These are phyloP conservation scores for Amylocystis lapponica DNA, from an alignment of 768 basidiomycete genomes.

Conservation along the genomic window DNA sequence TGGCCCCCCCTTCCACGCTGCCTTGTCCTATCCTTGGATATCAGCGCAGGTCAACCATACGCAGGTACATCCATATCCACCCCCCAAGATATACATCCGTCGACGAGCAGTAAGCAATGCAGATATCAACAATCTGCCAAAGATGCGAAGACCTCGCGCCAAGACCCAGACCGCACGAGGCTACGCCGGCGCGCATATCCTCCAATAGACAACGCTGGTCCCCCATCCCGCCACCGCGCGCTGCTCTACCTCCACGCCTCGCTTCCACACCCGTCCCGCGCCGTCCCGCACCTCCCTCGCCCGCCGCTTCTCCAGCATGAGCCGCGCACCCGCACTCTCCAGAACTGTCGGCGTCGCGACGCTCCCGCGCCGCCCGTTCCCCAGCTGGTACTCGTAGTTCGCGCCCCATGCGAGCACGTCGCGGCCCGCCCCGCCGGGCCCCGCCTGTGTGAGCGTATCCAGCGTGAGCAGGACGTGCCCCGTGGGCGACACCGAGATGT, in stretches of 20 bases:
- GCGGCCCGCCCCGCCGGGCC: slow-evolving; percentile 45
- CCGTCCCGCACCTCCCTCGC: slow-evolving; percentile 54
- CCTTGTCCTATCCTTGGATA: no score
- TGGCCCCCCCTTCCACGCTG: no score
- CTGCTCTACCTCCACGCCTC: slow-evolving; percentile 59
- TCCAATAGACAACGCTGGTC: slow-evolving; percentile 70
- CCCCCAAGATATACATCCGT: no score
- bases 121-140: no score
- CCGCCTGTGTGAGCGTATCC: slow-evolving; percentile 49
- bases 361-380: slow-evolving; percentile 65
- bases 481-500: slow-evolving; percentile 62
- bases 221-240: slow-evolving; percentile 55
- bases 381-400: slow-evolving; percentile 70
- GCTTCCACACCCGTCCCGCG: slow-evolving; percentile 54
- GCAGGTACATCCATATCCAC: no score
- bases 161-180: no score
- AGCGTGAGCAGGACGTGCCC: slow-evolving; percentile 75
- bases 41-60: no score
- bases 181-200: no score
- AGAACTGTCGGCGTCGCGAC: slow-evolving; percentile 48
- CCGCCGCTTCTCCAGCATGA: slow-evolving; percentile 50
- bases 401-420: slow-evolving; percentile 73
- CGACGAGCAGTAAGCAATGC: no score
- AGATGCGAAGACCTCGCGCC: no score
- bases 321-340: slow-evolving; percentile 46